Conservation (phyloP, 2,329 filamentous ascomycete species). For the Podosphaera aphanis region DNA sequence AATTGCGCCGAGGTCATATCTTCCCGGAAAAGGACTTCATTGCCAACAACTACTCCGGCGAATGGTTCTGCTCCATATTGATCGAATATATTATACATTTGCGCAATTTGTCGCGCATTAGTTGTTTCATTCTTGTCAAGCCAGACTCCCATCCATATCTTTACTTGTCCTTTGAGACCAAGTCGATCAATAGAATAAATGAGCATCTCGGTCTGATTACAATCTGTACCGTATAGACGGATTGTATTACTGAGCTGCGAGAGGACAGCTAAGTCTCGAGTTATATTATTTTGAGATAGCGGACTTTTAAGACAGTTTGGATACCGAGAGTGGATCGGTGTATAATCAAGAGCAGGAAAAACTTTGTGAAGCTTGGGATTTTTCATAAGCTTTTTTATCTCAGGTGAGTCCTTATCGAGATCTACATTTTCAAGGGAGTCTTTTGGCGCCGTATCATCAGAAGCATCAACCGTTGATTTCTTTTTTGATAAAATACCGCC, state of each 20-base stretch:
- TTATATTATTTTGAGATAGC: conserved; percentile 83
- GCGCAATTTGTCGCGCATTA: conserved; percentile 54
- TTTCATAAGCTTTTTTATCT: conserved; percentile 63
- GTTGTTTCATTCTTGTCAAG: conserved; percentile 66
- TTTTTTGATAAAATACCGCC: conserved; percentile 27
- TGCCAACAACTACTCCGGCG: conserved; percentile 59
- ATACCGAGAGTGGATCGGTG: conserved; percentile 73
- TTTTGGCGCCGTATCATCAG: conserved; percentile 28
- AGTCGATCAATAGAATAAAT: conserved; percentile 59
- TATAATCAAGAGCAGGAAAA: conserved; percentile 90
- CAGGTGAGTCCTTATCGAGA: conserved; percentile 45
- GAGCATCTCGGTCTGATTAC: conserved; percentile 91
- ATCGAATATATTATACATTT: conserved; percentile 70
- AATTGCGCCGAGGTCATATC: conserved; percentile 45
- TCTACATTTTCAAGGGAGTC: conserved; percentile 43
- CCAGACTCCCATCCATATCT: conserved; percentile 90
- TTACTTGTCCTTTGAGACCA: conserved; percentile 46
- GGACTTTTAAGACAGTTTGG: conserved; percentile 56
- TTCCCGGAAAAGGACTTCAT: conserved; percentile 57
- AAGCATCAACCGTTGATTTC: conserved; percentile 5
- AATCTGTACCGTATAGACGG: conserved; percentile 83
- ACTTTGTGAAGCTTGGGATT: conserved; percentile 72
- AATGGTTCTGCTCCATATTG: conserved; percentile 44
- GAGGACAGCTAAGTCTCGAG: conserved; percentile 70
- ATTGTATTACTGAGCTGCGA: conserved; percentile 75